Evolutionary conservation across 1,139 yeast species (phyloP), one percentile per base, ranked within the genome.

Genomic region (Taphrina betulina): DNA sequence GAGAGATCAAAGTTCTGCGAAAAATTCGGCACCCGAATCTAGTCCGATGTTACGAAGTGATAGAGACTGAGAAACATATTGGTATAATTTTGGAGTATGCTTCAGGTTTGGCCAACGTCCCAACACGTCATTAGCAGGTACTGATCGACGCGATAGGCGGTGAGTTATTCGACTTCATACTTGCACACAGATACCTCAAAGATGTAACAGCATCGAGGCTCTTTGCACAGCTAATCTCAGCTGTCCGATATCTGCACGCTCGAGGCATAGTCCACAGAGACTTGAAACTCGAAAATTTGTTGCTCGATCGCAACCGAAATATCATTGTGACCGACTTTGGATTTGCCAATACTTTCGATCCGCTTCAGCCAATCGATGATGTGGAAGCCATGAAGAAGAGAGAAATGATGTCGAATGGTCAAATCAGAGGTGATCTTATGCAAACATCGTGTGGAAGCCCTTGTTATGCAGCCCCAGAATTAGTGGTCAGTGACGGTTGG

Each of bases 361-460:
- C 75, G 33, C 78, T 77, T 29, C 78, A 78, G 62, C 35, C 51
- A 28, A 29, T 42, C 14, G 43, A 52, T 20, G 56, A 10, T 59
- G 20, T 62, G 19, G 46, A 48, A 14, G 51, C 42, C 10, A 17
- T 14, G 22, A n/a, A n/a, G 16, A n/a, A n/a, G 10, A 33, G 17
- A 5, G 38, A 23, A 14, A 17, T 16, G 4, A 16, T 12, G 16
- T 16, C 34, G 16, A 24, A 22, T 16, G 53, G 44, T 14, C 38
- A 29, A 31, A 29, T 48, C 10, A 14, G 52, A 3, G 62, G 61
- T 16, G 96, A 88, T 68, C 74, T 88, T 57, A 92, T 92, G 98
- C 84, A 83, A 68, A 92, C 98, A 0, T 82, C 92, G 48, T 92
- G 99, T 71, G 99, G 99, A 1, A 87, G 96, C 4, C 98, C 98